phyloP scores from a whole-genome alignment of 352 stramenopile genomes.

The Globisporangium cylindrosporum region DNA sequence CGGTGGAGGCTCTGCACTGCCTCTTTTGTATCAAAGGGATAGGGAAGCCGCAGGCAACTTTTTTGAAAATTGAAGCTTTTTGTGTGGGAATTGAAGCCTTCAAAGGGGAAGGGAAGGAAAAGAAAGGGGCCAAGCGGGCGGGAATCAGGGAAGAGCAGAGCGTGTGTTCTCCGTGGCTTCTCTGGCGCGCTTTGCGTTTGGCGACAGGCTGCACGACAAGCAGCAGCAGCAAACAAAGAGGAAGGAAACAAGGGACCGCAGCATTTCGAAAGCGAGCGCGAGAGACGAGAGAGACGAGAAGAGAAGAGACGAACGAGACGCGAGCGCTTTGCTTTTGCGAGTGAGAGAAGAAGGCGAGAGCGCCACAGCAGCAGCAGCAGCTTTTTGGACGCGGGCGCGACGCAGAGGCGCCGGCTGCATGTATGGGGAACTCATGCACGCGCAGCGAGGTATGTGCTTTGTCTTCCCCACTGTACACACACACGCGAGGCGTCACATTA shows the following conservation, averaged over 20 bases:
- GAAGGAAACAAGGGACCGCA: background rate
- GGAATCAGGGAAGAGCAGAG: conserved; percentile 3
- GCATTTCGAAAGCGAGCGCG: conserved; percentile 15
- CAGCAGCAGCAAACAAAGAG: no score
- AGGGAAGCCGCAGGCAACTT: conserved; percentile 7
- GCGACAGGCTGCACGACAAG: background rate
- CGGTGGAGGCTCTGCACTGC: background rate
- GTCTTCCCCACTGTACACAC: background rate
- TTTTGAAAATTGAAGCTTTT: conserved; percentile 7
- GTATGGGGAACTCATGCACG: conserved; percentile 65
- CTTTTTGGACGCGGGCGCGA: conserved; percentile 1
- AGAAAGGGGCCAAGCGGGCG: conserved; percentile 4
- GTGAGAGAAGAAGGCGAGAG: background rate
- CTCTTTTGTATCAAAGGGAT: conserved; percentile 6
- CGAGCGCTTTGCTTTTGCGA: background rate
- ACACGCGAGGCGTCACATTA: background rate
- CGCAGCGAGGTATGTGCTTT: conserved; percentile 42
- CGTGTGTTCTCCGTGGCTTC: background rate
- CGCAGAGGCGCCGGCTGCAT: conserved; percentile 10
- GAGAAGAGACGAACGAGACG: conserved; percentile 2
- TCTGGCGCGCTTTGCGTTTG: conserved; percentile 4
- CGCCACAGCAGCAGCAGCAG: background rate
- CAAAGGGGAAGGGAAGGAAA: background rate
- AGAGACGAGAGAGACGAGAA: conserved; percentile 2
- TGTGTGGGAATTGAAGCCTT: background rate